phyloP scores from a whole-genome alignment of 805 yeast species.

The Schwanniomyces sp. region DNA sequence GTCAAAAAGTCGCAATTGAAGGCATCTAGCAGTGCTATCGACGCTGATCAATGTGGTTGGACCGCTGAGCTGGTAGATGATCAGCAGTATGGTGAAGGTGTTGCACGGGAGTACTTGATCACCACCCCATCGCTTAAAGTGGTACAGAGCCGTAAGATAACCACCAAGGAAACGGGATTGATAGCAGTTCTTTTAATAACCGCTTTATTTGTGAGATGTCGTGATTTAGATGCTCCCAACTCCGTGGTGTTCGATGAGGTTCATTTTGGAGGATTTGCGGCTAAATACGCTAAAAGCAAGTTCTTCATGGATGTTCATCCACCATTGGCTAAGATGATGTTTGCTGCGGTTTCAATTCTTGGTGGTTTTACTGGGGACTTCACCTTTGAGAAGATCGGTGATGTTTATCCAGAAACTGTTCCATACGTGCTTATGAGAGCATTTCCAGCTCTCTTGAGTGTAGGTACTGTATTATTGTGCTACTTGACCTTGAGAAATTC shows the following conservation, averaged over 20 bases:
- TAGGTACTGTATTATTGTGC: conserved; percentile 61
- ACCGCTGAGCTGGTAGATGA: conserved; percentile 45
- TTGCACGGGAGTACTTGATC: conserved; percentile 51
- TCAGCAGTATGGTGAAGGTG: conserved; percentile 45
- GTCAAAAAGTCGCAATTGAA: background rate
- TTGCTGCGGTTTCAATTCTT: conserved; percentile 64
- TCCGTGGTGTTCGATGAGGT: conserved; percentile 92
- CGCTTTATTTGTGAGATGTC: conserved; percentile 60
- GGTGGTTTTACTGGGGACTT: conserved; percentile 77
- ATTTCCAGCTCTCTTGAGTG: conserved; percentile 67
- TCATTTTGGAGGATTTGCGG: conserved; percentile 95
- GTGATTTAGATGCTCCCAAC: conserved; percentile 62
- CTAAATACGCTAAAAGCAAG: conserved; percentile 65
- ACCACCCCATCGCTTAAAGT: conserved; percentile 48
- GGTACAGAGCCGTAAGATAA: conserved; percentile 40
- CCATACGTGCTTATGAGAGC: conserved; percentile 73
- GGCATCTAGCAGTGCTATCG: background rate
- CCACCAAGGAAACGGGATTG: conserved; percentile 23
- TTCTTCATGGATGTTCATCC: conserved; percentile 80
- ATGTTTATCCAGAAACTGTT: conserved; percentile 51
- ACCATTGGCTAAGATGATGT: conserved; percentile 74
- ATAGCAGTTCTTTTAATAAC: conserved; percentile 43
- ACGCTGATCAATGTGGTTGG: background rate
- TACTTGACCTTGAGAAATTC: conserved; percentile 71
- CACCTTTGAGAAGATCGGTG: conserved; percentile 65